Evolutionary conservation across 202 grass and related monocot genomes (phyloP), one percentile per base, ranked within the genome.

Genomic region (Schoenoplectus triqueter): DNA sequence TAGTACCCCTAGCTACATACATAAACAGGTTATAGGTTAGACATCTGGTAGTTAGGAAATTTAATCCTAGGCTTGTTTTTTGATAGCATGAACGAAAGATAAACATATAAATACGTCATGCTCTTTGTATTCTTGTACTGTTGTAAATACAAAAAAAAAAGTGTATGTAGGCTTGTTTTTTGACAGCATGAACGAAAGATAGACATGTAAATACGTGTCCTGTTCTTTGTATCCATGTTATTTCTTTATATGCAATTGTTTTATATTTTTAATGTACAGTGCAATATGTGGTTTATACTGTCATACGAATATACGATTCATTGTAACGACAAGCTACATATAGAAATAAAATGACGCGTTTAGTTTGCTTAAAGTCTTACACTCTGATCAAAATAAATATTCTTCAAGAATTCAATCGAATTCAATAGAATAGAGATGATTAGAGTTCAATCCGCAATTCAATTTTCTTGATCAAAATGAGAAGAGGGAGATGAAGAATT

Each of bases 1-100:
- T 31, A 31, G 31, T 31, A 31, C 31, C 31, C 31, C 31, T 31
- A 31, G 31, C 31, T 31, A 31, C 31, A 31, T 31, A 40, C 20
- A 78, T 10, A 59, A 42, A 22, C 49, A 76, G 50, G 50, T 74
- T 6, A 74, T 74, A 74, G 70, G 10, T 55, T 75, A 75, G 47
- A 8, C 1, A 22, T 8, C 22, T 66, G 64, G 14, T 48, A 48
- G 50, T 14, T 77, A 77, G 50, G 14, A 2, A 42, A 78, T 77
- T 59, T 78, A 4, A 78, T 78, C 22, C 22, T 0, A 57, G 50
- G 13, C 10, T 39, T 76, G 49, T 76, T n/a, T 50, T 50, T 46
- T 21, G 21, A 41, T 2, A 78, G n/a, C 45, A 78, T 15, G 22
- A 15, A 59, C 20, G 22, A 57, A 55, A 56, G 51, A 40, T 55